Percentiles rank a stretch among this genome's conserved stretches.
These are phyloP conservation scores for Eudorina sp. DNA, from an alignment of 139 green algal species.

Conservation along the genomic window DNA sequence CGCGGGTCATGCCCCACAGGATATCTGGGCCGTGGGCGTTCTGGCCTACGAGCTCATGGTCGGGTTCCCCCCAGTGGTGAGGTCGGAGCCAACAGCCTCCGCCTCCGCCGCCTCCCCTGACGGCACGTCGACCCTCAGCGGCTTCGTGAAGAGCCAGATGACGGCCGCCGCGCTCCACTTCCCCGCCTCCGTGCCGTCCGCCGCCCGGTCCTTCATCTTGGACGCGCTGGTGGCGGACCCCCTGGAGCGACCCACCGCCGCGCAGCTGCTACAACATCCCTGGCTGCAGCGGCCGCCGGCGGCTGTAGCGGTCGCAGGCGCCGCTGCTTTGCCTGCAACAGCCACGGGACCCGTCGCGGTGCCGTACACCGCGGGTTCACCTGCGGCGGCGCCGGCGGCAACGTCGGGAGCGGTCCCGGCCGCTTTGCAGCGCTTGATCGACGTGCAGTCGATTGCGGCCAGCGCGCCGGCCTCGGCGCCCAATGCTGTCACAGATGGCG, in stretches of 20 bases:
- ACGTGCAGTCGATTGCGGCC: too few species aligned
- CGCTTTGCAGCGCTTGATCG: too few species aligned
- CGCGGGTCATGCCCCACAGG: background rate
- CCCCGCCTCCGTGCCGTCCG: background rate
- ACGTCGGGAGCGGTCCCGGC: too few species aligned
- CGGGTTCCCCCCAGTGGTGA: conserved; percentile 31
- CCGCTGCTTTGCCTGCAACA: background rate
- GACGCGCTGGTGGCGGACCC: background rate
- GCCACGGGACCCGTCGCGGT: background rate
- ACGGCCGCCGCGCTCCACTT: conserved; percentile 10
- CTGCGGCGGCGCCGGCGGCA: too few species aligned
- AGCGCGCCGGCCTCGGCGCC: too few species aligned
- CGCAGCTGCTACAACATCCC: conserved; percentile 20
- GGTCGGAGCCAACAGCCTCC: background rate
- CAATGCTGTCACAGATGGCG: background rate
- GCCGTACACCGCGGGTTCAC: too few species aligned
- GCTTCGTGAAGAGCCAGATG: background rate
- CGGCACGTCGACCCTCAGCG: background rate
- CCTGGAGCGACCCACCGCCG: conserved; percentile 5
- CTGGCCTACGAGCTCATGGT: conserved; percentile 38
- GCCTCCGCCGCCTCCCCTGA: background rate
- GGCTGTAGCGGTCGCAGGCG: background rate
- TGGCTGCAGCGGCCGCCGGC: background rate
- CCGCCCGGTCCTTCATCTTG: conserved; percentile 8
- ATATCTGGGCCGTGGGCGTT: conserved; percentile 24